Conservation (phyloP, 805 yeast genomes). For the Teunomyces kruisii region DNA sequence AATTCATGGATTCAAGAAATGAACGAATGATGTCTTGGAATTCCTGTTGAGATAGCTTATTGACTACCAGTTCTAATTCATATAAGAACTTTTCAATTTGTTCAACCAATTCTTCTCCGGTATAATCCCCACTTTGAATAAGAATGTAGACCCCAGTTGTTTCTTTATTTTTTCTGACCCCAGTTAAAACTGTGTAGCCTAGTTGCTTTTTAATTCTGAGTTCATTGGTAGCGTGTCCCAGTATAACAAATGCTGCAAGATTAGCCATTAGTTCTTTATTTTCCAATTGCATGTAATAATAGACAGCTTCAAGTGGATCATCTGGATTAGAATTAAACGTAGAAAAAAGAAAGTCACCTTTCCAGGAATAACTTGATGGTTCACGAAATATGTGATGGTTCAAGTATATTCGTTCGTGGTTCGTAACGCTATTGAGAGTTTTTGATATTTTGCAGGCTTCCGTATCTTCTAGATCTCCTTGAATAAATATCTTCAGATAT, state of each 20-base stretch:
- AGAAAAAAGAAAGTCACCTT: slow-evolving; percentile 22
- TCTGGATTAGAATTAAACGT: slow-evolving; percentile 30
- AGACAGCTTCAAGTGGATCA: slow-evolving; percentile 55
- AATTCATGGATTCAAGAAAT: slow-evolving; percentile 27
- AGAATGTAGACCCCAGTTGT: slow-evolving; percentile 60
- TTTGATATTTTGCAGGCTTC: slow-evolving; percentile 17
- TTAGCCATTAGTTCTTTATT: slow-evolving; percentile 44
- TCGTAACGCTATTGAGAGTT: slow-evolving; percentile 22
- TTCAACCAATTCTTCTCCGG: slow-evolving; percentile 39
- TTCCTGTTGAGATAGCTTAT: slow-evolving; percentile 26
- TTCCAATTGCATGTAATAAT: slow-evolving; percentile 60
- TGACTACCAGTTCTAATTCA: slow-evolving; percentile 37
- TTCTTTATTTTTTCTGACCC: slow-evolving; percentile 48
- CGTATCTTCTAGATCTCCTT: slow-evolving; percentile 44
- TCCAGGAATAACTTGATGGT: slow-evolving; percentile 36
- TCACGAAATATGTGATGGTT: background rate
- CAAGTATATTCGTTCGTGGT: slow-evolving; percentile 18
- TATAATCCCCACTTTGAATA: slow-evolving; percentile 50
- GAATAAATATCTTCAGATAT: slow-evolving; percentile 43
- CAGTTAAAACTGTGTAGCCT: slow-evolving; percentile 64
- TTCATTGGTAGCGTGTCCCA: slow-evolving; percentile 43
- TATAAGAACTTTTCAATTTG: slow-evolving; percentile 50
- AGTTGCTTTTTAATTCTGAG: slow-evolving; percentile 56
- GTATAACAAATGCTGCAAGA: slow-evolving; percentile 47
- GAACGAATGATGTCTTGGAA: slow-evolving; percentile 37